Conservation (phyloP, 2,329 filamentous ascomycete species). For the Claviceps arundinis region DNA sequence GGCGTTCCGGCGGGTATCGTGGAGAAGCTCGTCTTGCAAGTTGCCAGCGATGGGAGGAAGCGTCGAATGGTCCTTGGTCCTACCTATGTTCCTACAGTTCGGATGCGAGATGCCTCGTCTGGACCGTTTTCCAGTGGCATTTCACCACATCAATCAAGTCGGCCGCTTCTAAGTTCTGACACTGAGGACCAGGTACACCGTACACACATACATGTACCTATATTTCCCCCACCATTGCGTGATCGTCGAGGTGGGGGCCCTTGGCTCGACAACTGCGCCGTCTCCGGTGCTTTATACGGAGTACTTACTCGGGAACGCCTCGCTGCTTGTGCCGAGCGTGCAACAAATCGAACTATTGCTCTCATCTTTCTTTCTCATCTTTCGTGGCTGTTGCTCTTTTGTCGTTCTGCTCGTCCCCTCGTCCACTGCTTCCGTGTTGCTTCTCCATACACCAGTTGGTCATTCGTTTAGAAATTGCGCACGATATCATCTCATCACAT, state of each 20-base stretch:
- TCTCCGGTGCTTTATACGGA: not conserved
- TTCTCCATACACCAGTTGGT: conserved; percentile 4
- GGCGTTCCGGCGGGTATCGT: too few relatives aligned
- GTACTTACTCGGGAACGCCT: not conserved
- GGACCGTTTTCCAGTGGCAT: too few relatives aligned
- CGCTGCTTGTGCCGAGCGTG: not conserved
- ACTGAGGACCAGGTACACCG: too few relatives aligned
- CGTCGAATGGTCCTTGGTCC: too few relatives aligned
- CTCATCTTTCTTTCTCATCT: not conserved
- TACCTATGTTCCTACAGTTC: too few relatives aligned
- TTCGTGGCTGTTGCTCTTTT: not conserved
- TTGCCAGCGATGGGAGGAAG: too few relatives aligned
- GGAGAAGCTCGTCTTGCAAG: too few relatives aligned
- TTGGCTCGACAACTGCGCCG: not conserved
- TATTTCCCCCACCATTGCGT: conserved; percentile 18
- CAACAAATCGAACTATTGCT: conserved; percentile 4
- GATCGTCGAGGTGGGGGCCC: conserved; percentile 10
- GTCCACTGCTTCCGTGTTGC: conserved; percentile 1
- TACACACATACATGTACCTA: too few relatives aligned
- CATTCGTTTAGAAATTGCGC: not conserved
- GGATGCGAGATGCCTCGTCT: too few relatives aligned
- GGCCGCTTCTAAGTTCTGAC: too few relatives aligned
- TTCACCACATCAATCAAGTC: too few relatives aligned
- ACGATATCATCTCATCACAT: not conserved
- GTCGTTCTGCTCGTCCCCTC: not conserved